A percentile compares a stretch with the other conserved stretches of the same genome.
phyloP scores from a whole-genome alignment of 306 rosid genomes.

The Sophora flavescens region DNA sequence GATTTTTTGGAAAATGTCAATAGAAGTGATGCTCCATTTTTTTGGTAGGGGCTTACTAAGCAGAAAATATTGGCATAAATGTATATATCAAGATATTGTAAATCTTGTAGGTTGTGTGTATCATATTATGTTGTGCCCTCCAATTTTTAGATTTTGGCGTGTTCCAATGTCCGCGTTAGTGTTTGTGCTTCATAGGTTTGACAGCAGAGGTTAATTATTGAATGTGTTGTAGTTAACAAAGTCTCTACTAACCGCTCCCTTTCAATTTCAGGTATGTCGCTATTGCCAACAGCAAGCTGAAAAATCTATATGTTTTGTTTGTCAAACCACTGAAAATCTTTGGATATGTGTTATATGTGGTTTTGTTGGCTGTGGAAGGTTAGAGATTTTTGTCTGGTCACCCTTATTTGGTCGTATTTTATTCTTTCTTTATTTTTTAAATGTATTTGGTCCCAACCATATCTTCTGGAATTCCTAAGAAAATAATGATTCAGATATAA shows the following conservation, averaged over 20 bases:
- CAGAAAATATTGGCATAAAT: no score
- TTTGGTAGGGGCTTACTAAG: no score
- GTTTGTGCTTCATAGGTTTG: not conserved
- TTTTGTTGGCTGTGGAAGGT: slow-evolving; percentile 98
- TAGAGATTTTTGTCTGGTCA: slow-evolving; percentile 39
- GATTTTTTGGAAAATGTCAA: no score
- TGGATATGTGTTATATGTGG: slow-evolving; percentile 99
- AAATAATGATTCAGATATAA: slow-evolving; percentile 65
- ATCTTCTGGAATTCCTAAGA: slow-evolving; percentile 35
- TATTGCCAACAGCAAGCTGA: slow-evolving; percentile 98
- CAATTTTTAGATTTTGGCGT: no score
- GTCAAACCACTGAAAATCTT: slow-evolving; percentile 94
- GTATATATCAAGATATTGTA: no score
- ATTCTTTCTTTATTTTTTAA: not conserved
- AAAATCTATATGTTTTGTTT: slow-evolving; percentile 82
- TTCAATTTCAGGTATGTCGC: slow-evolving; percentile 77
- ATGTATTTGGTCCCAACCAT: slow-evolving; percentile 16
- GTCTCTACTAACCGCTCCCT: slow-evolving; percentile 3
- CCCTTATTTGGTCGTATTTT: slow-evolving; percentile 9
- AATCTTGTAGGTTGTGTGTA: no score
- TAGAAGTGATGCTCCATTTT: no score
- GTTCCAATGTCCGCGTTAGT: not conserved
- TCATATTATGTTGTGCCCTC: no score
- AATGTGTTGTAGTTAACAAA: not conserved
- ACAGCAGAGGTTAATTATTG: not conserved